Evolutionary conservation across 164 flowering plant genomes (phyloP).

Genomic region (Warburgia ugandensis): DNA sequence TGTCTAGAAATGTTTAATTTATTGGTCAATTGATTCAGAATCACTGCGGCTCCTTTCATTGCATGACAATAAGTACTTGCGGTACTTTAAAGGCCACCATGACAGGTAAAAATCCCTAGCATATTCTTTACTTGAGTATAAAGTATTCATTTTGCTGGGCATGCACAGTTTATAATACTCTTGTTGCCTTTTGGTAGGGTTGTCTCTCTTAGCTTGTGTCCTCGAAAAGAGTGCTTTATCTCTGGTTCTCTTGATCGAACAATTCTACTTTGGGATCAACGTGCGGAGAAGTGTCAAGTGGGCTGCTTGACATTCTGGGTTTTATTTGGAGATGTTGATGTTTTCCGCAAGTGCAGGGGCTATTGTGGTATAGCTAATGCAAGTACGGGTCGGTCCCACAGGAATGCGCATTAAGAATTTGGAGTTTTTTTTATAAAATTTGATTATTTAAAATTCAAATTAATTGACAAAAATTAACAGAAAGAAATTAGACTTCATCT

Average conservation of each 20-base stretch:
- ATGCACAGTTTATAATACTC: background rate
- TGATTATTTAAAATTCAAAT: too few species aligned
- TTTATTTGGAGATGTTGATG: too few species aligned
- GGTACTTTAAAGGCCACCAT: constrained; percentile 97
- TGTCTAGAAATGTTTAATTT: constrained; percentile 8
- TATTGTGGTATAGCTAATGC: too few species aligned
- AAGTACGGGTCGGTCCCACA: too few species aligned
- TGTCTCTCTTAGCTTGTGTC: constrained; percentile 87
- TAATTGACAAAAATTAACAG: too few species aligned
- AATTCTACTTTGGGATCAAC: constrained; percentile 96
- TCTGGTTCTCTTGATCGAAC: constrained; percentile 98
- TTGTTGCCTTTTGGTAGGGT: constrained; percentile 43
- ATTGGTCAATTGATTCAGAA: constrained; percentile 40
- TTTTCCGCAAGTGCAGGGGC: too few species aligned
- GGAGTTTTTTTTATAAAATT: too few species aligned
- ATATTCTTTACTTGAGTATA: too few species aligned
- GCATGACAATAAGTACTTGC: constrained; percentile 93
- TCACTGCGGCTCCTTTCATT: constrained; percentile 91
- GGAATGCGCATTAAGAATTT: too few species aligned
- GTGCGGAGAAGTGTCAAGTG: constrained; percentile 96
- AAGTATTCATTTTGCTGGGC: background rate
- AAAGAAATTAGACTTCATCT: too few species aligned
- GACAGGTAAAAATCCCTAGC: too few species aligned
- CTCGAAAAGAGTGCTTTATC: constrained; percentile 77
- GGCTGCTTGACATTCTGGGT: background rate